Evolutionary conservation across 768 basidiomycete species (phyloP), one percentile per base, ranked within the genome.

Genomic region (Phlebiopsis flavidoalba): DNA sequence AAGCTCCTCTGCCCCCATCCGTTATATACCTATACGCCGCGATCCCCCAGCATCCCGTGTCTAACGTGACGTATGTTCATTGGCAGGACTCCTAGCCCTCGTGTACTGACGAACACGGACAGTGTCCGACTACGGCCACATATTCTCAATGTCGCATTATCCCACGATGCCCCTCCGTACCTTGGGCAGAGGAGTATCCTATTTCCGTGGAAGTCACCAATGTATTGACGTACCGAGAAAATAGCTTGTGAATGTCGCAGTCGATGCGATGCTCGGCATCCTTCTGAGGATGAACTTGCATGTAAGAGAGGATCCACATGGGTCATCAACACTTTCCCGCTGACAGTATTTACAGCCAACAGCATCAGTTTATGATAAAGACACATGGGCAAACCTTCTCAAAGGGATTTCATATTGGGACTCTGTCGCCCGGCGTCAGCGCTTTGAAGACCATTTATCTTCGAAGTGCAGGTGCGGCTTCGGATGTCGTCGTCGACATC

Each of bases 241-340:
- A n/a, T n/a, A n/a, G 24, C 72, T 98, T 11, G n/a, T n/a, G 84
- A 90, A 15, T n/a, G 73, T 92, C 12, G 74, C 79, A 5, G 75
- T 93, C 10, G 90, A 94, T 58, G 80, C 91, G 5, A 76, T 96
- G 59, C 72, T 98, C n/a, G n/a, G 36, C 92, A 93, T 57, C 94
- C 94, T 1, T 81, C 83, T 1, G 90, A 91, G 64, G 77, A 85
- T 53, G 91, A 92, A 63, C 81, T 84, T 60, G 82, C 88, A 21
- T 79, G 92, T 91, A 56, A 17, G 85, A 33, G 15, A 31, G 26
- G 26, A 31, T n/a, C n/a, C 26, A 31, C 26, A 31, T 31, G 6
- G 3, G 26, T 6, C 26, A 31, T 31, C 26, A 31, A 31, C 56
- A 15, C 26, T 45, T 35, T n/a, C 40, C 47, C 21, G 24, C 46